Evolutionary conservation across 177 flowering plant genomes (phyloP), one percentile per base, ranked within the genome.

Genomic region (Telopea speciosissima): DNA sequence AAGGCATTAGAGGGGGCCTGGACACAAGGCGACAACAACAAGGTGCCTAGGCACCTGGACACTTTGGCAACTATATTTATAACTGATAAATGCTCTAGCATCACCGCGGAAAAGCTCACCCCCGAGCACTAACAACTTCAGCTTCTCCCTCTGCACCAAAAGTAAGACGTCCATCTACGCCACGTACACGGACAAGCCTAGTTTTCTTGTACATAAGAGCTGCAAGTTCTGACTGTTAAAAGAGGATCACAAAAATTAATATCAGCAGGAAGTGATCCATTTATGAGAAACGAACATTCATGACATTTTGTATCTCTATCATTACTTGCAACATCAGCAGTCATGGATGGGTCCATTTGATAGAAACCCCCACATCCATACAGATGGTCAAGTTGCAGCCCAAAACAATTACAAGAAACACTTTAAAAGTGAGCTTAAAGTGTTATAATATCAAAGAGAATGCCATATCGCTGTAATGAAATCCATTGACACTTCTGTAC

Each of bases 81-180:
- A 62, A 16, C 19, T 62, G 33, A 13, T 8, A 62, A 8, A 62
- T 3, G 26, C 16, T 62, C 17, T 14, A 62, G 8, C 8, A 24
- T 11, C 26, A 8, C 36, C 6, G 16, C 42, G 28, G 52, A 54
- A 11, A 63, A 65, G 72, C 89, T 83, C 74, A 95, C 99, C 99
- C 99, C 79, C 94, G 84, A 21, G 97, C 99, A 87, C 97, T 95
- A 45, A 93, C 99, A 77, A 95, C 99, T 87, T 95, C 91, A 74
- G 91, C 85, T 73, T 94, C 97, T 66, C 94, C 98, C 78, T 21
- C 13, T 67, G 78, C 85, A 80, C 99, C 99, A 83, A 95, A 95
- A 65, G 96, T 83, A 60, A 62, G 63, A 62, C 89, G 85, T 49
- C 97, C 99, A 83, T 74, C 85, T 54, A 79, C 72, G 59, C 91